Conservation (phyloP, 2,329 filamentous ascomycete species). For the Elsinoe ampelina region DNA sequence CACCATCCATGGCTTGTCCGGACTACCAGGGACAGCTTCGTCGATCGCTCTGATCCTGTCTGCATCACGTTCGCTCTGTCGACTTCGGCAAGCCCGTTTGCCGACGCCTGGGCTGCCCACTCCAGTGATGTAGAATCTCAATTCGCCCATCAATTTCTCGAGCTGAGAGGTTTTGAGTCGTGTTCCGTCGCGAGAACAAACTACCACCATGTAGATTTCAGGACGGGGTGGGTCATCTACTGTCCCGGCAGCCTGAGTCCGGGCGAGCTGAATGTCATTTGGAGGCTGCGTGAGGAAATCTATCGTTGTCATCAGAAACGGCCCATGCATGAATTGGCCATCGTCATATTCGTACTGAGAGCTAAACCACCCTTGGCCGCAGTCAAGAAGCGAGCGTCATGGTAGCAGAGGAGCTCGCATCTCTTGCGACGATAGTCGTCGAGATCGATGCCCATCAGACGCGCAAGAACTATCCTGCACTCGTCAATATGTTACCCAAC, state of each 20-base stretch:
- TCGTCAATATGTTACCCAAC: background rate
- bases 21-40: background rate
- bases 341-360: background rate
- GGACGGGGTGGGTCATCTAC: background rate
- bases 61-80: constrained; percentile 1
- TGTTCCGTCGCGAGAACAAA: background rate
- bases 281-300: background rate
- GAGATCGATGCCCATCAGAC: background rate
- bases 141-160: background rate
- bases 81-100: constrained; percentile 1
- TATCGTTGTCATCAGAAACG: background rate
- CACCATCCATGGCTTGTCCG: background rate
- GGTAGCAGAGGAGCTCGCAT: background rate
- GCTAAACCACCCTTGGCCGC: background rate
- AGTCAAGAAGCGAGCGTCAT: background rate
- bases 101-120: background rate
- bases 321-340: background rate
- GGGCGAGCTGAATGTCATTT: background rate
- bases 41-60: background rate
- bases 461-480: background rate
- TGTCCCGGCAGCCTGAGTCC: background rate
- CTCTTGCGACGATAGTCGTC: background rate
- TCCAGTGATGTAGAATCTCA: background rate
- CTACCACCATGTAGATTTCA: background rate
- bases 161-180: background rate